These are phyloP conservation scores for Ailanthus altissimus DNA, from an alignment of 345 rosid species.

Conservation along the genomic window DNA sequence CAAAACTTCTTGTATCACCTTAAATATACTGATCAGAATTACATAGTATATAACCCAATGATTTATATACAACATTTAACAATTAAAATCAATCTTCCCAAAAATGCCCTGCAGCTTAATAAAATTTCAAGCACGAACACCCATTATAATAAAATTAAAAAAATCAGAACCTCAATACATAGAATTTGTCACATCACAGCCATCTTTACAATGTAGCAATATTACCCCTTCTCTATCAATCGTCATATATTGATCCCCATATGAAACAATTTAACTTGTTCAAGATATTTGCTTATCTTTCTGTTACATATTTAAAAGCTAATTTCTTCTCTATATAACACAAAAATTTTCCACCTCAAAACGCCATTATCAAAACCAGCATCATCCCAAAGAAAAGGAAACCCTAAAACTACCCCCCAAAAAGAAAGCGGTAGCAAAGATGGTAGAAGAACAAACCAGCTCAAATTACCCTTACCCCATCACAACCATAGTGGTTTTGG, in stretches of 20 bases:
- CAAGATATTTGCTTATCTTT: not conserved
- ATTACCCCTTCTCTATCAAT: too few species aligned
- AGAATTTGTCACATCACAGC: too few species aligned
- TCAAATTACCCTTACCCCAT: constrained; percentile 48
- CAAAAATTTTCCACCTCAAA: not conserved
- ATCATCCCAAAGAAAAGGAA: not conserved
- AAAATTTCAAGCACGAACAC: too few species aligned
- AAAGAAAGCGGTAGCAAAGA: not conserved
- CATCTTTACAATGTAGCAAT: too few species aligned
- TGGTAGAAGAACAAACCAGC: constrained; percentile 27
- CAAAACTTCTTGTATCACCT: too few species aligned
- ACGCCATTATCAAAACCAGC: not conserved
- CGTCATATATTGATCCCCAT: not conserved
- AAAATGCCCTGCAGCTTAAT: too few species aligned
- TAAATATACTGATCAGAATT: too few species aligned
- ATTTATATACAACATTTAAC: too few species aligned
- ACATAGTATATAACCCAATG: too few species aligned
- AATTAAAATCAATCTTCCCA: too few species aligned
- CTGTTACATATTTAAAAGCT: not conserved
- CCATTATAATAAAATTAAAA: too few species aligned
- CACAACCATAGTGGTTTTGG: constrained; percentile 74
- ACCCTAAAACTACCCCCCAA: not conserved
- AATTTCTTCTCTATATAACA: constrained; percentile 2
- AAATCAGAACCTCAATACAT: too few species aligned
- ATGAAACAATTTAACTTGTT: not conserved